Evolutionary conservation across 176 grass and related monocot genomes (phyloP).

Genomic region (Themeda triandra): DNA sequence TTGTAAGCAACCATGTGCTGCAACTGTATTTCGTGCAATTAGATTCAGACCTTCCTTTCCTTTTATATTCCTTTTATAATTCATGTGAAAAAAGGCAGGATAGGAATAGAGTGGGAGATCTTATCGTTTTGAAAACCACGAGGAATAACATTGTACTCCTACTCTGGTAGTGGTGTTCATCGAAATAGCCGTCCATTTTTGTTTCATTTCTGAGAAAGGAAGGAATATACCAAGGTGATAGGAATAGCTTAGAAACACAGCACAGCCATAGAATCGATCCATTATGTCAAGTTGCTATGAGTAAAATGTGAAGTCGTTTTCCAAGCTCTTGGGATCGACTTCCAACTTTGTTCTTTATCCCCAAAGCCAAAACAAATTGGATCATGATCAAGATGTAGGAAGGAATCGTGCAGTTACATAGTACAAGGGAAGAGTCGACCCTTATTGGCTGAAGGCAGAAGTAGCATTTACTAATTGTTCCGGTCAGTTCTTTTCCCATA

Average conservation of each 20-base stretch:
- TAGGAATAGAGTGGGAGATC: not conserved
- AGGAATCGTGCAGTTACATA: not conserved
- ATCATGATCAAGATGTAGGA: not conserved
- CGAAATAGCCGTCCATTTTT: conserved; percentile 6
- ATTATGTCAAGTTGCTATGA: not conserved
- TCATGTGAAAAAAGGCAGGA: not conserved
- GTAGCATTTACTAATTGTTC: not conserved
- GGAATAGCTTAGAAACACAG: not conserved
- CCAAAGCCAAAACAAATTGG: not conserved
- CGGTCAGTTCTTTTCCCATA: not conserved
- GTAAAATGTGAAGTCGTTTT: not conserved
- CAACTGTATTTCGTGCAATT: conserved; percentile 12
- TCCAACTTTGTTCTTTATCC: not conserved
- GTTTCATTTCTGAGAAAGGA: not conserved
- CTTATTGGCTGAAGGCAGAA: not conserved
- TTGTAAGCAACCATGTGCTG: conserved; percentile 29
- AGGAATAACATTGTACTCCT: not conserved
- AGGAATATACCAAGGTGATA: conserved; percentile 23
- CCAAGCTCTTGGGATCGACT: not conserved
- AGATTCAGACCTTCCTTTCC: not conserved
- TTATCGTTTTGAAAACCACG: conserved; percentile 16
- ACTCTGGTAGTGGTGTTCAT: not conserved
- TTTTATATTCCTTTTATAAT: not conserved
- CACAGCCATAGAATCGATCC: not conserved
- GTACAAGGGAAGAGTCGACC: not conserved